Base-by-base conservation (phyloP, 2,329 filamentous ascomycete genomes). In the Hymenoscyphus occultus region DNA sequence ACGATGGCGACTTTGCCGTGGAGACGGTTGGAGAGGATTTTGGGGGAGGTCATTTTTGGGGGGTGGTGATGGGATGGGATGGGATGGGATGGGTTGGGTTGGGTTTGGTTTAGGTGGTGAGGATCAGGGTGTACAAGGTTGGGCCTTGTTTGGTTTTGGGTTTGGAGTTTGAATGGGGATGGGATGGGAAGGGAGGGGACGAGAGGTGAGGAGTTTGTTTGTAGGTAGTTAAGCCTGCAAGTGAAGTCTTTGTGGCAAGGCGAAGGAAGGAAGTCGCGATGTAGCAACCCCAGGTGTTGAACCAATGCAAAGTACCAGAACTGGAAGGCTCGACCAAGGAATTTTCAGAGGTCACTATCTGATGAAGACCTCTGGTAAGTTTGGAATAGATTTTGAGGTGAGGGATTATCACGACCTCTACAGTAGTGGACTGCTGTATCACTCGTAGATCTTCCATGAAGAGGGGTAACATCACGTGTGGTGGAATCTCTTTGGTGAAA, bases 1-100 rank as follows among this genome's bases (percentile, higher is more conserved):
- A 86, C 80, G 62, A 86, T 81, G 63, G 83, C 83, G 7, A 86
- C 82, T 73, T 85, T 86, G 69, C 80, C 81, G 61, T 80, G 74
- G 54, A 86, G 78, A 68, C 81, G 77, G 68, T 14, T 68, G 35
- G 69, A 69, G 42, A 73, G 65, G 19, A 69, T 39, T 51, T 69
- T 70, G 35, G 60, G 5, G 22, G 63, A 60, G 16, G 63, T 39
- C 67, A 71, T 71, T 57, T 54, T 22, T 14, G 10, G 56, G 0
- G 7, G 22, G 42, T 32, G 10, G 4, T 56, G 42, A 28, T 56
- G 57, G 9, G 19, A 7, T 40, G 57, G 9, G 19, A 5, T 40
- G 7, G 14, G 1, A 12, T 19, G 22, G 7, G 14, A 2, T 1
- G 10, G 14, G 9, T 22, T 19, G 45, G 7, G 7, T 1, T 7